A percentile compares a stretch with the other conserved stretches of the same genome.
Evolutionary conservation across 768 basidiomycete species (phyloP).

Genomic region (Rhodotorula babjevae): DNA sequence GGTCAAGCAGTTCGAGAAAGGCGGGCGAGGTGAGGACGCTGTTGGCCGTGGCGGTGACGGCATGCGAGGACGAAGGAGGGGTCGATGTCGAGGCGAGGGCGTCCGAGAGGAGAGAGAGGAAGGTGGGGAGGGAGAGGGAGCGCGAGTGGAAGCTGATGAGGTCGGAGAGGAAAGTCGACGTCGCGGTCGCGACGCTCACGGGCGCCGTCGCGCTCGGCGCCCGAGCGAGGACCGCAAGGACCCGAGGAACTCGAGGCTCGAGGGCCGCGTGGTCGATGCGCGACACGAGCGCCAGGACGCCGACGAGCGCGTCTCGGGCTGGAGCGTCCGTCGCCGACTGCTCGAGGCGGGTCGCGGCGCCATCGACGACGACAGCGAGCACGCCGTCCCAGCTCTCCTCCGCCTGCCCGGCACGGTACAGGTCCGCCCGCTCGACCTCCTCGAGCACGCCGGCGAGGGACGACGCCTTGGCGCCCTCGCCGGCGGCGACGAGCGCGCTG

Average conservation of each 20-base stretch:
- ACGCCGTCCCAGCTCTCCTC: conserved; percentile 22
- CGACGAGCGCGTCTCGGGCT: conserved; percentile 2
- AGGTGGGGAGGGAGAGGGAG: conserved; percentile 19
- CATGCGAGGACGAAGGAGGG: neutral
- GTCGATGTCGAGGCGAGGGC: conserved; percentile 11
- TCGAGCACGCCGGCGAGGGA: conserved; percentile 9
- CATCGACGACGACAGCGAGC: neutral
- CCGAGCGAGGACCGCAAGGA: conserved; percentile 5
- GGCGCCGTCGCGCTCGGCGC: neutral
- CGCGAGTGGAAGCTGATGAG: conserved; percentile 30
- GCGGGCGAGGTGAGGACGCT: conserved; percentile 19
- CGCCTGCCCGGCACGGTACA: conserved; percentile 15
- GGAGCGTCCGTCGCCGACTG: too few species aligned
- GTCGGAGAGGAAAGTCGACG: conserved; percentile 13
- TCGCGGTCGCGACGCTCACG: neutral
- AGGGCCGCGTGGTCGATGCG: conserved; percentile 16
- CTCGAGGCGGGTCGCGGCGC: conserved; percentile 4
- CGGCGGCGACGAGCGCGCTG: neutral
- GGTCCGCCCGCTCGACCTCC: conserved; percentile 24
- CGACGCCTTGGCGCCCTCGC: conserved; percentile 3
- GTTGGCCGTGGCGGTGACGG: conserved; percentile 1
- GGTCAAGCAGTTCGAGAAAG: neutral
- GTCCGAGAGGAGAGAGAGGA: conserved; percentile 21
- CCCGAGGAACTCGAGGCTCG: neutral
- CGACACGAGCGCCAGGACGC: neutral